Percentiles rank a stretch among this genome's conserved stretches.
Conservation (phyloP, 805 yeast genomes). For the Cyberlindnera euphorbiae region DNA sequence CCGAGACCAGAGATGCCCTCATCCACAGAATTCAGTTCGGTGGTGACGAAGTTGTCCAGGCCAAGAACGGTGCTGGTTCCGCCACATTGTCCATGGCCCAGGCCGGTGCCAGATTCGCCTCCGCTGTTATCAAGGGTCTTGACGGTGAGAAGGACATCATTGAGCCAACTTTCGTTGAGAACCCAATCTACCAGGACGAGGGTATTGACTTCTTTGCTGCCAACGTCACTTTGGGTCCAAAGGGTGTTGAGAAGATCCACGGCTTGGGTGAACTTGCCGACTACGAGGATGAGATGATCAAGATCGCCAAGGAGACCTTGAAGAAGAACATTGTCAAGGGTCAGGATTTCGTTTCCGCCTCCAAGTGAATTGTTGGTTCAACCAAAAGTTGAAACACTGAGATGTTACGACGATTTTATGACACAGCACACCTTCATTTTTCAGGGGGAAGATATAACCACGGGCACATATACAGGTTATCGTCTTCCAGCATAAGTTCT, state of each 20-base stretch:
- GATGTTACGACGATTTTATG: no score
- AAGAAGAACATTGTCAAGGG: conserved; percentile 83
- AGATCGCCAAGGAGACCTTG: conserved; percentile 54
- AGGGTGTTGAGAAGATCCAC: conserved; percentile 83
- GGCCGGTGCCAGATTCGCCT: conserved; percentile 78
- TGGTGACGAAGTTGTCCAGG: conserved; percentile 93
- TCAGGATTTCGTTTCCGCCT: conserved; percentile 72
- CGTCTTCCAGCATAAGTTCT: no score
- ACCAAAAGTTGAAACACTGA: not conserved
- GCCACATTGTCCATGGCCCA: conserved; percentile 92
- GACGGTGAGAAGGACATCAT: conserved; percentile 60
- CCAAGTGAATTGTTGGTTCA: conserved; percentile 42
- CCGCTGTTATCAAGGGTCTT: conserved; percentile 59
- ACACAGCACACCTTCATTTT: no score
- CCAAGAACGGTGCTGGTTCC: conserved; percentile 91
- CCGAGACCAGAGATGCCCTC: conserved; percentile 61
- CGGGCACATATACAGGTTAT: no score
- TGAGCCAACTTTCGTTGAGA: conserved; percentile 71
- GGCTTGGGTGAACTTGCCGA: conserved; percentile 64
- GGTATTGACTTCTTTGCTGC: conserved; percentile 96
- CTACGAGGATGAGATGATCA: conserved; percentile 85
- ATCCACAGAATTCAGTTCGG: conserved; percentile 91
- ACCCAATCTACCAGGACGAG: conserved; percentile 77
- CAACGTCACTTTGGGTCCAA: conserved; percentile 86
- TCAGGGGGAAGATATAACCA: no score